These are phyloP conservation scores for Neltuma alba DNA, from an alignment of 306 rosid genomes.

Conservation along the genomic window DNA sequence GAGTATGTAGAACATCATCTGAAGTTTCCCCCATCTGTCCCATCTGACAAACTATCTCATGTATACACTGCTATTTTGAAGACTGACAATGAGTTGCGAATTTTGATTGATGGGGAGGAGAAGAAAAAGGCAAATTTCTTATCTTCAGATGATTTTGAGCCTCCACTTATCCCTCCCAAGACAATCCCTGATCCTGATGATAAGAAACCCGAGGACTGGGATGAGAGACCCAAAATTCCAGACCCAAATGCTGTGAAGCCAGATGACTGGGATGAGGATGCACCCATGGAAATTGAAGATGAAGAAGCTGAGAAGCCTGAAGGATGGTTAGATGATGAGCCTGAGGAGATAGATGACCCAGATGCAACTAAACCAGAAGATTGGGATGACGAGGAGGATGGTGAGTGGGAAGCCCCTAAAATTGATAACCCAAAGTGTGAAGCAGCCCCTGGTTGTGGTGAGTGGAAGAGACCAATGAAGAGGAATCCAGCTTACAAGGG, in stretches of 20 bases:
- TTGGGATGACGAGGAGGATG: slow-evolving; percentile 98
- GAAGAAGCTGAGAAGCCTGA: too few species aligned
- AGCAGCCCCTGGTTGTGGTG: slow-evolving; percentile 88
- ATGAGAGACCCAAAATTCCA: slow-evolving; percentile 82
- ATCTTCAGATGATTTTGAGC: slow-evolving; percentile 85
- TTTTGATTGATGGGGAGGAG: slow-evolving; percentile 61
- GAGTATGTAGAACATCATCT: too few species aligned
- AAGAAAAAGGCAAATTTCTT: slow-evolving; percentile 58
- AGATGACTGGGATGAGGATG: slow-evolving; percentile 97
- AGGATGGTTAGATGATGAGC: too few species aligned
- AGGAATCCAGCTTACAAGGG: slow-evolving; percentile 92
- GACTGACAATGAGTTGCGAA: slow-evolving; percentile 50
- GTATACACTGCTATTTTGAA: slow-evolving; percentile 83
- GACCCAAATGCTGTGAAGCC: slow-evolving; percentile 87
- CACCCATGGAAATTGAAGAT: slow-evolving; percentile 81
- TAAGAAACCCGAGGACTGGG: slow-evolving; percentile 98
- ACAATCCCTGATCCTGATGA: slow-evolving; percentile 95
- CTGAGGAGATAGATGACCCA: too few species aligned
- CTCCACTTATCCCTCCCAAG: slow-evolving; percentile 80
- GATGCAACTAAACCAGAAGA: too few species aligned
- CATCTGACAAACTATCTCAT: slow-evolving; percentile 83
- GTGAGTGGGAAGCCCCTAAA: slow-evolving; percentile 88
- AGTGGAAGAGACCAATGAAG: slow-evolving; percentile 93
- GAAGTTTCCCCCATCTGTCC: slow-evolving; percentile 82
- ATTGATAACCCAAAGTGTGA: slow-evolving; percentile 77